Evolutionary conservation across 106 monocot genomes (phyloP).

Genomic region (Vanilla planifolia): DNA sequence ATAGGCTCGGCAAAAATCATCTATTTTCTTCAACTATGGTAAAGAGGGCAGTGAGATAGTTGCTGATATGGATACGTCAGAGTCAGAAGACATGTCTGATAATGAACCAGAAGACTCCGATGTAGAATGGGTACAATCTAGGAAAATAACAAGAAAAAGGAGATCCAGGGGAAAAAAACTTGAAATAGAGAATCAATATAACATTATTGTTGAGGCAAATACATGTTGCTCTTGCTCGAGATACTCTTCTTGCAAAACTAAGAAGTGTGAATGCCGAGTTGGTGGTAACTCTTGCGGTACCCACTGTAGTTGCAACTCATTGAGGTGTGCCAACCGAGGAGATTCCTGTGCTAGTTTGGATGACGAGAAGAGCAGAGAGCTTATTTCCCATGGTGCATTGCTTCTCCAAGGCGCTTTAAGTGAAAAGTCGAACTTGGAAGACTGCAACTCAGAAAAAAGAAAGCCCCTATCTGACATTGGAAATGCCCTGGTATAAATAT

Average conservation of each 20-base stretch:
- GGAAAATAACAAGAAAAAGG: slow-evolving; percentile 20
- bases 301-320: slow-evolving; percentile 51
- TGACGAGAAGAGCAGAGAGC: slow-evolving; percentile 27
- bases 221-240: slow-evolving; percentile 73
- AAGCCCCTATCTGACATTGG: slow-evolving; percentile 82
- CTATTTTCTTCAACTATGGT: slow-evolving; percentile 12
- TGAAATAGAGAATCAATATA: slow-evolving; percentile 10
- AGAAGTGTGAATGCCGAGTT: slow-evolving; percentile 83
- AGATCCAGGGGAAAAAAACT: slow-evolving; percentile 5
- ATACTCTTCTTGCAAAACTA: slow-evolving; percentile 74
- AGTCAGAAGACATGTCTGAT: slow-evolving; percentile 43
- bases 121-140: slow-evolving; percentile 47
- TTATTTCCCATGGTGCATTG: slow-evolving; percentile 47
- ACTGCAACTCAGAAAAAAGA: slow-evolving; percentile 24
- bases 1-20: slow-evolving; percentile 29
- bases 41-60: slow-evolving; percentile 9
- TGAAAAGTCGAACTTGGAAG: slow-evolving; percentile 20
- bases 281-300: slow-evolving; percentile 27
- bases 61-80: slow-evolving; percentile 87
- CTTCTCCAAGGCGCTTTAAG: slow-evolving; percentile 61
- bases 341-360: slow-evolving; percentile 16
- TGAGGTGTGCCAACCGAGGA: slow-evolving; percentile 73
- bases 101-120: slow-evolving; percentile 27
- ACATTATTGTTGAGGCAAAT: neutral
- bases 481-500: slow-evolving; percentile 44